A percentile compares a stretch with the other conserved stretches of the same genome.
phyloP scores from a whole-genome alignment of 805 yeast species.

The Saccharomycopsis vini region DNA sequence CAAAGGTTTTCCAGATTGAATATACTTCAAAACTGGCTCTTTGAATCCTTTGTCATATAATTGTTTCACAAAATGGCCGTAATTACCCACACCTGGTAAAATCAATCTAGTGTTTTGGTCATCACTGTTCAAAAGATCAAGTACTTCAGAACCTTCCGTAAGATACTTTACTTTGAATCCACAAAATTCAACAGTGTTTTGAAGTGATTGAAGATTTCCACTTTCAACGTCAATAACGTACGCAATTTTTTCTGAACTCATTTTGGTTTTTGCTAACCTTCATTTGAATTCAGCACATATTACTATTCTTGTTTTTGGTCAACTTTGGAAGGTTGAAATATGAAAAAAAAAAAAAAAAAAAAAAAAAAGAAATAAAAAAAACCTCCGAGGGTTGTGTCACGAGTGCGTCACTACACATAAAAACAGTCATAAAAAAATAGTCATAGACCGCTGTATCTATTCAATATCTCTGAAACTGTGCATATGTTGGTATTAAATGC shows the following conservation, averaged over 20 bases:
- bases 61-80: slow-evolving; percentile 82
- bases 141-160: slow-evolving; percentile 23
- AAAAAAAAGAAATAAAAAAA: too few relatives aligned
- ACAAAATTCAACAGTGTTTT: slow-evolving; percentile 72
- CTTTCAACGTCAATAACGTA: slow-evolving; percentile 80
- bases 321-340: too few relatives aligned
- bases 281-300: too few relatives aligned
- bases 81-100: slow-evolving; percentile 96
- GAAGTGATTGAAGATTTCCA: slow-evolving; percentile 84
- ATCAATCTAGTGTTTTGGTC: slow-evolving; percentile 36
- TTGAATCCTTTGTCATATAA: slow-evolving; percentile 53
- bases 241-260: slow-evolving; percentile 2
- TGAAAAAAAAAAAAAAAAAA: too few relatives aligned
- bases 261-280: not conserved
- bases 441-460: too few relatives aligned
- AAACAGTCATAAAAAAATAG: too few relatives aligned
- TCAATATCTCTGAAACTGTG: too few relatives aligned
- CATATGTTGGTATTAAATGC: too few relatives aligned
- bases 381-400: too few relatives aligned
- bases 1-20: slow-evolving; percentile 69
- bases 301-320: too few relatives aligned
- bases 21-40: slow-evolving; percentile 56
- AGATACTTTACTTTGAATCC: slow-evolving; percentile 66
- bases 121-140: slow-evolving; percentile 5
- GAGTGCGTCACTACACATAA: too few relatives aligned